Conservation (phyloP, 352 stramenopile genomes). For the Globisporangium middletonii region DNA sequence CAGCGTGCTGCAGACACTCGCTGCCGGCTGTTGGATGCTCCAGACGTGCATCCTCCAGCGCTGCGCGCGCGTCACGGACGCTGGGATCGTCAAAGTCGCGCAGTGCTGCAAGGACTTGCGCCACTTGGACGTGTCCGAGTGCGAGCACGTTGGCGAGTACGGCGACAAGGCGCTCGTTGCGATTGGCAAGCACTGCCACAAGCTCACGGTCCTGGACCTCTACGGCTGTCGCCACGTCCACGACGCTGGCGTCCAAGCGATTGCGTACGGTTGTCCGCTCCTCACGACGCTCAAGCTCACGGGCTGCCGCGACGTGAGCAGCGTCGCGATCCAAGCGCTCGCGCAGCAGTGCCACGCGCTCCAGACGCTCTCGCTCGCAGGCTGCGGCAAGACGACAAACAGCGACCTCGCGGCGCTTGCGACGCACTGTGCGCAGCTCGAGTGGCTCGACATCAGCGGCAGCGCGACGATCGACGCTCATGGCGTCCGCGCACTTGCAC, state of each 20-base stretch:
- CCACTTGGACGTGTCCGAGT: constrained; percentile 84
- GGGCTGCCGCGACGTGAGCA: constrained; percentile 80
- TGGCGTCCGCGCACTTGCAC: constrained; percentile 56
- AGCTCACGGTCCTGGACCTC: constrained; percentile 76
- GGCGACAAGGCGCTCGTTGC: constrained; percentile 90
- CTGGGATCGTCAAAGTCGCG: constrained; percentile 82
- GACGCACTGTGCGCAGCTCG: constrained; percentile 41
- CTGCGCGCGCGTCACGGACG: constrained; percentile 76
- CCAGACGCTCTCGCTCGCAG: constrained; percentile 71
- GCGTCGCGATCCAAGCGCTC: constrained; percentile 64
- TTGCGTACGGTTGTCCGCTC: constrained; percentile 77
- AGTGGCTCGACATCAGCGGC: constrained; percentile 80
- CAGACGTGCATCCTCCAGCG: constrained; percentile 78
- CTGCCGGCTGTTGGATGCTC: constrained; percentile 83
- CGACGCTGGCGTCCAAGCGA: constrained; percentile 63
- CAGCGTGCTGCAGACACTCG: constrained; percentile 74
- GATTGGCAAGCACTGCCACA: constrained; percentile 75
- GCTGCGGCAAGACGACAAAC: constrained; percentile 80
- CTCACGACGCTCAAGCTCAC: constrained; percentile 87
- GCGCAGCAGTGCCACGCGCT: constrained; percentile 66
- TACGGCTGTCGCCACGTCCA: constrained; percentile 88
- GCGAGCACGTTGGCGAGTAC: constrained; percentile 85
- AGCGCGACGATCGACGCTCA: constrained; percentile 56
- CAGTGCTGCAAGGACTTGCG: constrained; percentile 78
- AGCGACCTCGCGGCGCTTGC: constrained; percentile 55